Base-by-base conservation (phyloP, 2,329 filamentous ascomycete genomes). In the Hypomyces rosellus region DNA sequence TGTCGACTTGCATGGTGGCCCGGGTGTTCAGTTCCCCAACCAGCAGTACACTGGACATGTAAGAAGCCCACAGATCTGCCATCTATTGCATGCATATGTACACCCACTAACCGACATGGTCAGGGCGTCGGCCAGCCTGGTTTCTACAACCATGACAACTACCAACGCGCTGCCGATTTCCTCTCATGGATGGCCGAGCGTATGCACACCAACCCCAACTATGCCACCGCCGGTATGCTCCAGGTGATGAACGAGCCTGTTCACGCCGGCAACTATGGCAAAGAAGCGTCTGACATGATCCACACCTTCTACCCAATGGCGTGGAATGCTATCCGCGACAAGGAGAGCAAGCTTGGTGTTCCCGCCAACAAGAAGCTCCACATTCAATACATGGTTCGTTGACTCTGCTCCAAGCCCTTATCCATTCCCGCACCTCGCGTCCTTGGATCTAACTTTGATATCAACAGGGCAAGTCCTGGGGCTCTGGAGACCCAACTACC, bases 231-330 rank as follows among this genome's bases (percentile, higher is more conserved):
- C 22, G 79, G 79, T 50, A 82, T 80, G 74, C 61, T 84, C 36
- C 73, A 78, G 59, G 63, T 83, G 12, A 66, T 82, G 48, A 84
- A 83, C 57, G 80, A 84, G 60, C 80, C 80, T 3, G 61, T 74
- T 12, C 70, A 71, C 45, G 54, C 54, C 38, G 62, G 70, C 45
- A 56, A 63, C 11, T 58, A 52, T 45, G 51, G 43, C 20, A 46
- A 45, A n/a, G 43, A 60, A 36, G 58, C 59, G 12, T 55, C 55
- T 5, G 59, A 63, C 5, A 60, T 63, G 58, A 57, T 62, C 13
- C 46, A 55, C 33, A 60, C 42, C 11, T 63, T 60, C 14, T 63
- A 63, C 7, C 61, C 61, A 0, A 46, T 46, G 3, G 61, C 59
- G 13, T 63, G 56, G 8, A 52, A 56, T 2, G 55, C 60, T 6